Conservation (phyloP, 1,284 basidiomycete genomes). For the Fomes fomentarius region DNA sequence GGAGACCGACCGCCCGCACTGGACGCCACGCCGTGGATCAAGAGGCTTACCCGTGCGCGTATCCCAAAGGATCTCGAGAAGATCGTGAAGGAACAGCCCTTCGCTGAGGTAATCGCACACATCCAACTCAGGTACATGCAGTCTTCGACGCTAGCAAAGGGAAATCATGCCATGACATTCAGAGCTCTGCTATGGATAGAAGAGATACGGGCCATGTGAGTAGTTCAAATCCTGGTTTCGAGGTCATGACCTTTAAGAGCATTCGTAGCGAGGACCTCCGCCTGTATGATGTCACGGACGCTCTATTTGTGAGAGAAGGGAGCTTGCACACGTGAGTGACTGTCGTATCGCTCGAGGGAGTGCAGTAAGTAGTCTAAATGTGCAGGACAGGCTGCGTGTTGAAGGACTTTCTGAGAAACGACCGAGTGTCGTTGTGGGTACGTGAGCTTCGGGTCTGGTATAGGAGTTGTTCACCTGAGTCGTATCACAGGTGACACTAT, state of each 20-base stretch:
- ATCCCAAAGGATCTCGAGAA: slow-evolving; percentile 10
- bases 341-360: too few relatives aligned
- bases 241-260: background rate
- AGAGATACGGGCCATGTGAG: background rate
- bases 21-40: slow-evolving; percentile 15
- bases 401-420: slow-evolving; percentile 69
- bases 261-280: slow-evolving; percentile 54
- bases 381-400: slow-evolving; percentile 58
- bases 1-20: slow-evolving; percentile 17
- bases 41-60: slow-evolving; percentile 8
- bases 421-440: slow-evolving; percentile 63
- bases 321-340: slow-evolving; percentile 50
- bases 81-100: slow-evolving; percentile 14
- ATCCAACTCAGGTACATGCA: slow-evolving; percentile 39
- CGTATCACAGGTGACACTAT: slow-evolving; percentile 52
- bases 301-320: slow-evolving; percentile 37
- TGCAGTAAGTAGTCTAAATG: too few relatives aligned
- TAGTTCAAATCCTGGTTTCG: background rate
- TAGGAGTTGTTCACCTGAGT: background rate
- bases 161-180: background rate
- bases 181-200: background rate
- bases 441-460: slow-evolving; percentile 19
- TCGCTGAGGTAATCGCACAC: slow-evolving; percentile 11
- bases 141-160: background rate
- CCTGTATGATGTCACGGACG: slow-evolving; percentile 54